Evolutionary conservation across 768 basidiomycete species (phyloP).

Genomic region (Tulasnella calospora): DNA sequence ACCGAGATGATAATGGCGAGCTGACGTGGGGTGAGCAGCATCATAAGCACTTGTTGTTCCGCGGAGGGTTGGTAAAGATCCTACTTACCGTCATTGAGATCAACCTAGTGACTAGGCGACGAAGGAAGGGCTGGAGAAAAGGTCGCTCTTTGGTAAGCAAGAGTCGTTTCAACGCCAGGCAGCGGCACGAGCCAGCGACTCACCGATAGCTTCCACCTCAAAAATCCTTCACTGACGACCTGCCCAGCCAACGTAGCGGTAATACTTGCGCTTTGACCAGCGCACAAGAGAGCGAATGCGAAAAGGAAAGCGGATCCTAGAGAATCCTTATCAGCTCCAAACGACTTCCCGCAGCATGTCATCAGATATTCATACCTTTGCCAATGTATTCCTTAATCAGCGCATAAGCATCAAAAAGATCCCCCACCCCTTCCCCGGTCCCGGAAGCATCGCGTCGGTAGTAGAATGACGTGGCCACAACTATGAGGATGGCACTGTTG

Average conservation of each 20-base stretch:
- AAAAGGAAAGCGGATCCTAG: conserved; percentile 42
- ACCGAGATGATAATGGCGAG: conserved; percentile 41
- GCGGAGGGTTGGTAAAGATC: background rate
- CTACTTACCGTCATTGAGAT: conserved; percentile 38
- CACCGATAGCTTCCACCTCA: conserved; percentile 40
- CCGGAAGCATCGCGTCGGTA: conserved; percentile 30
- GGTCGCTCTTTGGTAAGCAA: background rate
- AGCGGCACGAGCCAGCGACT: background rate
- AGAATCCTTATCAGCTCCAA: no score
- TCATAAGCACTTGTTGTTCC: background rate
- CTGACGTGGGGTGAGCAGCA: background rate
- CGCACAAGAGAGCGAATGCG: conserved; percentile 42
- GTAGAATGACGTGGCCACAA: conserved; percentile 42
- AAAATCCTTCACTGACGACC: conserved; percentile 43
- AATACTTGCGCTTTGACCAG: conserved; percentile 43
- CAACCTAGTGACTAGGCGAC: conserved; percentile 40
- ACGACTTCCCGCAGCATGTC: background rate
- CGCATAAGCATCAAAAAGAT: conserved; percentile 19
- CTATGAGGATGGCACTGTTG: conserved; percentile 36
- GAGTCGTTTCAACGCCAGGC: background rate
- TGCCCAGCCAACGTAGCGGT: conserved; percentile 44
- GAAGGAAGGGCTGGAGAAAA: conserved; percentile 36
- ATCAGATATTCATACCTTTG: background rate
- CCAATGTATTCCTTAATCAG: conserved; percentile 18
- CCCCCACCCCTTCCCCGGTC: background rate